Percentiles rank a stretch among this genome's conserved stretches.
Conservation (phyloP, 345 rosid genomes). For the Acer saccharum region DNA sequence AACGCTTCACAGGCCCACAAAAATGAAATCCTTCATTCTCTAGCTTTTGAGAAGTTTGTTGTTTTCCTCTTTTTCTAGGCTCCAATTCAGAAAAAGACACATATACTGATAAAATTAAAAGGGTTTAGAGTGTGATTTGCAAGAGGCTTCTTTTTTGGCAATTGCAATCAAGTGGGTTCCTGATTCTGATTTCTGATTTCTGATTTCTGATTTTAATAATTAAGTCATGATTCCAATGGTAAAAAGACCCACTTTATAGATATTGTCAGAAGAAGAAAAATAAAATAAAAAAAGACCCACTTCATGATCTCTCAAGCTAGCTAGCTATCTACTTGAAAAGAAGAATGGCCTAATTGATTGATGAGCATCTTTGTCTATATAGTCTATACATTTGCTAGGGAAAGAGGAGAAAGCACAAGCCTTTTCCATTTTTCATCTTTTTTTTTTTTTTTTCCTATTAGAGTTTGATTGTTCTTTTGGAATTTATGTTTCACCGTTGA, state of each 20-base stretch:
- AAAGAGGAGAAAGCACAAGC: slow-evolving; percentile 34
- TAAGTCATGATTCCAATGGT: slow-evolving; percentile 30
- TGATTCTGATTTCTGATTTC: slow-evolving; percentile 55
- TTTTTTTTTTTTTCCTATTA: neutral
- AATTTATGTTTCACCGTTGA: slow-evolving; percentile 32
- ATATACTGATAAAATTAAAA: slow-evolving; percentile 17
- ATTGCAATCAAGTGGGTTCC: slow-evolving; percentile 42
- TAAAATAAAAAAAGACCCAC: slow-evolving; percentile 7
- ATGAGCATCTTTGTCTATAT: slow-evolving; percentile 42
- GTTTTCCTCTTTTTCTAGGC: slow-evolving; percentile 31
- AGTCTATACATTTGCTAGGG: slow-evolving; percentile 26
- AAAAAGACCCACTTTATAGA: neutral
- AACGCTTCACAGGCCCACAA: slow-evolving; percentile 45
- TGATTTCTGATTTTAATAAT: slow-evolving; percentile 45
- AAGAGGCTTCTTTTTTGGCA: slow-evolving; percentile 36
- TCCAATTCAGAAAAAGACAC: slow-evolving; percentile 8
- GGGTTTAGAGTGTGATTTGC: slow-evolving; percentile 33
- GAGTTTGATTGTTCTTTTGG: slow-evolving; percentile 19
- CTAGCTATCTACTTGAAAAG: slow-evolving; percentile 19
- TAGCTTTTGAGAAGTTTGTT: slow-evolving; percentile 46
- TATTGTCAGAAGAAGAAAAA: too few relatives aligned
- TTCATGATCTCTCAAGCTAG: slow-evolving; percentile 11
- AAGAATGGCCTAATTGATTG: slow-evolving; percentile 28
- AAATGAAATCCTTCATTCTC: slow-evolving; percentile 39
- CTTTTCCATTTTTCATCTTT: slow-evolving; percentile 4